Percentiles rank a stretch among this genome's conserved stretches.
Conservation (phyloP, 257 asterid species). For the Solanum clarkiae region DNA sequence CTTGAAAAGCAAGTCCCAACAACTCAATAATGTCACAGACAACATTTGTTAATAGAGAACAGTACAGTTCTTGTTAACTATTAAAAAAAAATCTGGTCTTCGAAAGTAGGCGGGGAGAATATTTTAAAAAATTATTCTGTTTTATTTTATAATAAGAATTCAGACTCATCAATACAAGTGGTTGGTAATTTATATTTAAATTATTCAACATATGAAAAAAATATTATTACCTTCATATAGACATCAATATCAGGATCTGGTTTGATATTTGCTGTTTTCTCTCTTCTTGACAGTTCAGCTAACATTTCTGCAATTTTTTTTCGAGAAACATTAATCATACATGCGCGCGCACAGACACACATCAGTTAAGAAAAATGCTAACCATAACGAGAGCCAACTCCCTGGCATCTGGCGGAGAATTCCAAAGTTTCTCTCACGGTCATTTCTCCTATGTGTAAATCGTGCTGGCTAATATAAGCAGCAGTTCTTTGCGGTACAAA, state of each 20-base stretch:
- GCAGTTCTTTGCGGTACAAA: constrained; percentile 55
- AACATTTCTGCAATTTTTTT: constrained; percentile 11
- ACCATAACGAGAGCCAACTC: constrained; percentile 68
- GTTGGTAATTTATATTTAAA: background rate
- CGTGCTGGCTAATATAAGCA: constrained; percentile 57
- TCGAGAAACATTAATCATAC: background rate
- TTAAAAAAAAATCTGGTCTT: background rate
- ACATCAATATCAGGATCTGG: constrained; percentile 35
- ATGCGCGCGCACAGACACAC: background rate
- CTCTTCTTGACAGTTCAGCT: constrained; percentile 30
- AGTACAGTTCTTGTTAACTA: background rate
- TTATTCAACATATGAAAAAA: background rate
- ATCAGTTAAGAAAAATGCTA: background rate
- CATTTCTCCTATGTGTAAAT: constrained; percentile 64
- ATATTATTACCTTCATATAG: constrained; percentile 20
- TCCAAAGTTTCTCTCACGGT: constrained; percentile 69
- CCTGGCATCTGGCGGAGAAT: constrained; percentile 65
- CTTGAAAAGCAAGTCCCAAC: background rate
- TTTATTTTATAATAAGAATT: background rate
- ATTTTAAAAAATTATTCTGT: background rate
- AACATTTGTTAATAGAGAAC: background rate
- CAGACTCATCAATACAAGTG: background rate
- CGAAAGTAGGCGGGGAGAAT: background rate
- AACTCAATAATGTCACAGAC: background rate
- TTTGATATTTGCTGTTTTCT: constrained; percentile 25